These are phyloP conservation scores for Xylariomycetidae sp. DNA, from an alignment of 2,329 filamentous ascomycete species.

Conservation along the genomic window DNA sequence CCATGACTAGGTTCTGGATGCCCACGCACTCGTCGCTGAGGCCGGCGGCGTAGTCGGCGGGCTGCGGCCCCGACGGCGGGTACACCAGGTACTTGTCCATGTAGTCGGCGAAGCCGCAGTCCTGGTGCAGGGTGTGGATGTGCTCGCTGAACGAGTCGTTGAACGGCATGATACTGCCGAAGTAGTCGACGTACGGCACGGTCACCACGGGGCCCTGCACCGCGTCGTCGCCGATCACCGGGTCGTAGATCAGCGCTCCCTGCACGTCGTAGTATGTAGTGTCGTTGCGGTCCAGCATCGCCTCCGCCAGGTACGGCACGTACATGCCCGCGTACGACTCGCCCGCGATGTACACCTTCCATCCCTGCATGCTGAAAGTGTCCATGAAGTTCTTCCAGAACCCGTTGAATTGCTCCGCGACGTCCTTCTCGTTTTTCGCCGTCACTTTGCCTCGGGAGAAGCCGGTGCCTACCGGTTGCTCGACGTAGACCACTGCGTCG, in stretches of 20 bases:
- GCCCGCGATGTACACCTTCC: constrained; percentile 48
- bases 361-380: constrained; percentile 46
- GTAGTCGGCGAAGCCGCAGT: constrained; percentile 53
- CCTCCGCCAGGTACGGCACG: constrained; percentile 50
- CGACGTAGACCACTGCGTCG: constrained; percentile 73
- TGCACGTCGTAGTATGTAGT: constrained; percentile 44
- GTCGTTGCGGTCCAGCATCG: constrained; percentile 42
- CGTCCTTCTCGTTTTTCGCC: constrained; percentile 60
- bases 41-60: constrained; percentile 35
- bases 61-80: constrained; percentile 54
- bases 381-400: constrained; percentile 61
- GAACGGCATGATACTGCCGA: constrained; percentile 48
- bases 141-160: constrained; percentile 48
- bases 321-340: constrained; percentile 49
- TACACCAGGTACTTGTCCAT: constrained; percentile 51
- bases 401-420: constrained; percentile 65
- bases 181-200: constrained; percentile 51
- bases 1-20: constrained; percentile 46
- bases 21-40: constrained; percentile 43
- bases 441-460: constrained; percentile 61
- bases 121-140: constrained; percentile 43
- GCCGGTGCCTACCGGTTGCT: constrained; percentile 62
- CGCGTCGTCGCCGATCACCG: constrained; percentile 48
- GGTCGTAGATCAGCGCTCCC: constrained; percentile 59
- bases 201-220: constrained; percentile 36